Conservation (phyloP, 2,329 filamentous ascomycete genomes). For the Fusarium staphyleae region DNA sequence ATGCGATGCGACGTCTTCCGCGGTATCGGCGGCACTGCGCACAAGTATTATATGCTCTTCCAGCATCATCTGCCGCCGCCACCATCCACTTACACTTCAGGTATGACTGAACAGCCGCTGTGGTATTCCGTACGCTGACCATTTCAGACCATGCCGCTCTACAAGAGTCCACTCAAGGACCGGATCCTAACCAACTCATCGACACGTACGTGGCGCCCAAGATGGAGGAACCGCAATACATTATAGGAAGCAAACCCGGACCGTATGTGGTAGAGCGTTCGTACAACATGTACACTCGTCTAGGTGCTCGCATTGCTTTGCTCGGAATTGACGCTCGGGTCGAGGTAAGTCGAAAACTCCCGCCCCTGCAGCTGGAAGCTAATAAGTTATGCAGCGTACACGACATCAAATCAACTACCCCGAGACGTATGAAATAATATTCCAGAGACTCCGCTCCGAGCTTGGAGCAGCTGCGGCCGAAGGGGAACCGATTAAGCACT, state of each 20-base stretch:
- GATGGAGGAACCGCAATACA: slow-evolving; percentile 73
- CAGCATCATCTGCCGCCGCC: slow-evolving; percentile 93
- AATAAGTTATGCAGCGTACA: slow-evolving; percentile 69
- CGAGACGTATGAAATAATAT: slow-evolving; percentile 86
- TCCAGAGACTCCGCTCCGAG: slow-evolving; percentile 76
- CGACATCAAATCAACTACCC: slow-evolving; percentile 95
- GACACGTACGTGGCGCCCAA: slow-evolving; percentile 72
- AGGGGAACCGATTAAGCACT: slow-evolving; percentile 82
- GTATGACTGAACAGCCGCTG: slow-evolving; percentile 18
- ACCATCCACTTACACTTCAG: slow-evolving; percentile 76
- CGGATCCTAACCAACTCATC: slow-evolving; percentile 75
- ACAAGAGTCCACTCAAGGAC: slow-evolving; percentile 53
- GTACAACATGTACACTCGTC: slow-evolving; percentile 82
- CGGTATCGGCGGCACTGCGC: slow-evolving; percentile 88
- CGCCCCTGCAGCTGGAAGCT: slow-evolving; percentile 42
- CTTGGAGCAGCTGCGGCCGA: slow-evolving; percentile 70
- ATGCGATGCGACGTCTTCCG: slow-evolving; percentile 93
- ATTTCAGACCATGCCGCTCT: slow-evolving; percentile 35
- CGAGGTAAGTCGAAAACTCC: slow-evolving; percentile 61
- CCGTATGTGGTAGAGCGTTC: slow-evolving; percentile 92
- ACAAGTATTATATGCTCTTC: slow-evolving; percentile 98
- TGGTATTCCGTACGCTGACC: slow-evolving; percentile 17
- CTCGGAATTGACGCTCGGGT: slow-evolving; percentile 92
- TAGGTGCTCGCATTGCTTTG: slow-evolving; percentile 85
- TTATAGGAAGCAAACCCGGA: slow-evolving; percentile 77